A percentile compares a stretch with the other conserved stretches of the same genome.
These are phyloP conservation scores for Paratinospora sagittata DNA, from an alignment of 164 flowering plant species.

Conservation along the genomic window DNA sequence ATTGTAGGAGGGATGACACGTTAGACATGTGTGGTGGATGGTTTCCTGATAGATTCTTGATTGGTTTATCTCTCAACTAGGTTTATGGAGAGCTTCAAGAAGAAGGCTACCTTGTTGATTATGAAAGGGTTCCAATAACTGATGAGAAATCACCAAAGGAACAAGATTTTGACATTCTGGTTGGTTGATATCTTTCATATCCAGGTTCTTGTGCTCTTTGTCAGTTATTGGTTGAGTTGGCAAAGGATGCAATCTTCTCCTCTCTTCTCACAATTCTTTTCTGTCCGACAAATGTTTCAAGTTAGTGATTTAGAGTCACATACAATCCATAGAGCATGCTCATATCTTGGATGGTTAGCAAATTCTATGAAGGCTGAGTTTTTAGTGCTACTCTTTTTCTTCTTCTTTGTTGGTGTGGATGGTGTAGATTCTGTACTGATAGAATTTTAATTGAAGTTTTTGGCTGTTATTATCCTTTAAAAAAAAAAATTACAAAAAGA, in stretches of 20 bases:
- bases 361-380: background rate
- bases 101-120: slow-evolving; percentile 75
- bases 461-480: no score
- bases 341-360: background rate
- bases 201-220: background rate
- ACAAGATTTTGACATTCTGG: slow-evolving; percentile 88
- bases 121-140: slow-evolving; percentile 92
- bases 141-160: slow-evolving; percentile 97
- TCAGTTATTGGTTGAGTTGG: background rate
- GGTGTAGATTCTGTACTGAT: background rate
- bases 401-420: background rate
- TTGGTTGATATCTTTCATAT: slow-evolving; percentile 22
- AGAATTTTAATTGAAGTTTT: background rate
- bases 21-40: background rate
- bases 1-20: background rate
- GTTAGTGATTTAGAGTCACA: background rate
- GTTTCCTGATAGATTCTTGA: background rate
- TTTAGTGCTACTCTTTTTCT: background rate
- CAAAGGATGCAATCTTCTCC: background rate
- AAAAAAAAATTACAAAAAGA: no score
- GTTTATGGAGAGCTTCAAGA: slow-evolving; percentile 74
- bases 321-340: background rate
- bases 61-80: slow-evolving; percentile 26
- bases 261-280: background rate
- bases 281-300: background rate